A percentile compares a stretch with the other conserved stretches of the same genome.
Conservation (phyloP, 2,329 filamentous ascomycete genomes). For the Pseudofabraea citricarpa region DNA sequence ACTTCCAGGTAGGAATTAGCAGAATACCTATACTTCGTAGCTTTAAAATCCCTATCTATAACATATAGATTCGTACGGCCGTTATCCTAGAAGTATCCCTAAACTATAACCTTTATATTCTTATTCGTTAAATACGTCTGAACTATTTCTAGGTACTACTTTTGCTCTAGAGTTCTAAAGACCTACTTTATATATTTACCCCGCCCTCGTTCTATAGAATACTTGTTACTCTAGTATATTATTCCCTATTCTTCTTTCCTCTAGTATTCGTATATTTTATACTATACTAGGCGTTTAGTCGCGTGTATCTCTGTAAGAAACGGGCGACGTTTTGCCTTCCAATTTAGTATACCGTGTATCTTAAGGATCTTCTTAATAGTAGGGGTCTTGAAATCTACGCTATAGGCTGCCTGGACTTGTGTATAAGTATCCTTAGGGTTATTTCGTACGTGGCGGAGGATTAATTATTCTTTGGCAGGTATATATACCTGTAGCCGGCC, state of each 20-base stretch:
- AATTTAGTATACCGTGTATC: neutral
- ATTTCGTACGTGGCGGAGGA: neutral
- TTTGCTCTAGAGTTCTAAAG: neutral
- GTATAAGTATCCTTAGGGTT: neutral
- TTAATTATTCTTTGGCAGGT: neutral
- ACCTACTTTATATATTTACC: neutral
- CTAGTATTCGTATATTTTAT: neutral
- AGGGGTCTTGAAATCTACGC: neutral
- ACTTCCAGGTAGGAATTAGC: neutral
- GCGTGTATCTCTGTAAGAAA: too few relatives aligned
- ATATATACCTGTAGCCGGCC: neutral
- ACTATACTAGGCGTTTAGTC: too few relatives aligned
- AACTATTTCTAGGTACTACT: neutral
- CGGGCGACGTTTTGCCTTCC: neutral
- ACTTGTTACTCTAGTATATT: neutral
- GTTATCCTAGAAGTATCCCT: constrained; percentile 6
- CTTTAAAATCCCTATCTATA: constrained; percentile 4
- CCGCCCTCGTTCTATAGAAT: neutral
- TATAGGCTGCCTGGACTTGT: neutral
- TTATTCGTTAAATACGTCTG: constrained; percentile 3
- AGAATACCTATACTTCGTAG: constrained; percentile 1
- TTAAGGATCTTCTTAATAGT: neutral
- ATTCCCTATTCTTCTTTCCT: neutral
- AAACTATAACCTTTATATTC: constrained; percentile 8
- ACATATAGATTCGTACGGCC: constrained; percentile 4